phyloP scores from a whole-genome alignment of 2,329 filamentous ascomycete species.

The Ramularia collo-cygni region DNA sequence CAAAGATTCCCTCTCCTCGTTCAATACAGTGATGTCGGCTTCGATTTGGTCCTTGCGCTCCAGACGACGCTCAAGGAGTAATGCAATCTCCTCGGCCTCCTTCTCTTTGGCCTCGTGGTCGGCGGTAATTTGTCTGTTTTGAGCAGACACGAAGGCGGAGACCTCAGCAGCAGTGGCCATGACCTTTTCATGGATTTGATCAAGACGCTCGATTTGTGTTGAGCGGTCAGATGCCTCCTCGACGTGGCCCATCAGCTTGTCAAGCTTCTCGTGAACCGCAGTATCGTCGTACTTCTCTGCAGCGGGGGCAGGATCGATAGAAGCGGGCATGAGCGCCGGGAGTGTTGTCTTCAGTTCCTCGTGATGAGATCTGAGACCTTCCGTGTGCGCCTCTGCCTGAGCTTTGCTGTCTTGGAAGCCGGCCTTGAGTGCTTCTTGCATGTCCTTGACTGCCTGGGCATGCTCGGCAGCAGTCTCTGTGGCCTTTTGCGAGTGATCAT shows the following conservation, averaged over 20 bases:
- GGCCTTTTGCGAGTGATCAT: constrained; percentile 69
- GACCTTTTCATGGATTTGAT: constrained; percentile 84
- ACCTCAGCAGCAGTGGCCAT: constrained; percentile 78
- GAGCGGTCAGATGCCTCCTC: constrained; percentile 62
- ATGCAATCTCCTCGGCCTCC: constrained; percentile 69
- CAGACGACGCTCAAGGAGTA: constrained; percentile 71
- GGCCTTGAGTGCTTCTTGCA: constrained; percentile 36
- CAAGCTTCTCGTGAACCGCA: constrained; percentile 38
- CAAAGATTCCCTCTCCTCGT: constrained; percentile 41
- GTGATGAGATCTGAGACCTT: constrained; percentile 33
- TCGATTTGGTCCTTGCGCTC: constrained; percentile 57
- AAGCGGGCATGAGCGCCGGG: constrained; percentile 40
- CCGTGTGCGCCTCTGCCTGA: constrained; percentile 20
- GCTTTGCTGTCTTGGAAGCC: constrained; percentile 39
- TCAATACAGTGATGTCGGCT: constrained; percentile 40
- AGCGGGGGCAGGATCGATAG: constrained; percentile 27
- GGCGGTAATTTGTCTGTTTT: constrained; percentile 66
- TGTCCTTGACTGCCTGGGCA: constrained; percentile 37
- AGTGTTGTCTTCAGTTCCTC: constrained; percentile 38
- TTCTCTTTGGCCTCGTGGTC: constrained; percentile 74
- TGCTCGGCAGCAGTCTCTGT: constrained; percentile 30
- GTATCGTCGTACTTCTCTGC: constrained; percentile 61
- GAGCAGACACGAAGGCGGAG: constrained; percentile 69
- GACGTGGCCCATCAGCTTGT: constrained; percentile 55
- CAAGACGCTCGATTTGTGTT: constrained; percentile 70